phyloP scores from a whole-genome alignment of 192 early-diverging fungal species.

The Borealophlyctis nickersoniae region DNA sequence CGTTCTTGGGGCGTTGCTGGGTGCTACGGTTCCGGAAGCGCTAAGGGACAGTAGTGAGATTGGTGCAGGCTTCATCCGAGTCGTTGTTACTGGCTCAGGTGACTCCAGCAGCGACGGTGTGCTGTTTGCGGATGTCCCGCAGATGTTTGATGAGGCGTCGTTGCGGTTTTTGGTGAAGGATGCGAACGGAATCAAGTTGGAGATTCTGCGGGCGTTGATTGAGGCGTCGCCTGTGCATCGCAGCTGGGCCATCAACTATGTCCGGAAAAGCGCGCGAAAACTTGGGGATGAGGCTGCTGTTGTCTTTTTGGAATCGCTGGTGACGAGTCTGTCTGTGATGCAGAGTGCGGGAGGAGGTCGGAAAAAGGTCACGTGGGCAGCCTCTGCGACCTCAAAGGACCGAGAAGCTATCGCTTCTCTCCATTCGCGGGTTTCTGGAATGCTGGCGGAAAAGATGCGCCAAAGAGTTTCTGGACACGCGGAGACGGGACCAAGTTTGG shows the following conservation, averaged over 20 bases:
- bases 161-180: conserved; percentile 12
- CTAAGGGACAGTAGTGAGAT: background rate
- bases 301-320: background rate
- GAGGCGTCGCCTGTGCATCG: background rate
- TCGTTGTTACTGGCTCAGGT: conserved; percentile 13
- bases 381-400: too few species aligned
- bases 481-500: too few species aligned
- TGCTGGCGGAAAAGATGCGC: too few species aligned
- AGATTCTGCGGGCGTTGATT: conserved; percentile 4
- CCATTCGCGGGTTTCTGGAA: too few species aligned
- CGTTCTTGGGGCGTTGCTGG: background rate
- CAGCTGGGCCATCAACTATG: background rate
- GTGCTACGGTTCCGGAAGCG: background rate
- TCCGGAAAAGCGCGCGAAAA: background rate
- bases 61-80: background rate
- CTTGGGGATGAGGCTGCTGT: background rate
- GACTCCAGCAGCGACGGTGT: conserved; percentile 16
- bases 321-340: background rate
- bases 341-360: too few species aligned
- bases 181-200: background rate
- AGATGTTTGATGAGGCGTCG: conserved; percentile 27
- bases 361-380: too few species aligned
- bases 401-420: too few species aligned
- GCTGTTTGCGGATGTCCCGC: conserved; percentile 22
- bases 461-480: too few species aligned